Evolutionary conservation across 306 rosid genomes (phyloP).

Genomic region (Cyamopsis tetragonoloba): DNA sequence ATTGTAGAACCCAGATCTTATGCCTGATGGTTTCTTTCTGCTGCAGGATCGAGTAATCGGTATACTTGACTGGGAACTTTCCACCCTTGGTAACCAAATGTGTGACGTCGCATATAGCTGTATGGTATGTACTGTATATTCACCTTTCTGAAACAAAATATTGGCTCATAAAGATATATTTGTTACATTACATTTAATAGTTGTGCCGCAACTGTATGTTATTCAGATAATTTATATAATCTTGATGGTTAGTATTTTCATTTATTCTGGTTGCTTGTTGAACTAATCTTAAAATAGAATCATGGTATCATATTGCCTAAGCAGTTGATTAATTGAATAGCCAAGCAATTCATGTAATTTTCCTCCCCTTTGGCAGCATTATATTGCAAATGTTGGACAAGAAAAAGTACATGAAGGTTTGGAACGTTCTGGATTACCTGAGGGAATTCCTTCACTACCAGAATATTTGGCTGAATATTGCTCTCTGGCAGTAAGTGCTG

Average conservation of each 20-base stretch:
- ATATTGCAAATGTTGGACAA: conserved; percentile 39
- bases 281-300: background rate
- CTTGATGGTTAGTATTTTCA: conserved; percentile 5
- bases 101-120: conserved; percentile 80
- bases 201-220: conserved; percentile 7
- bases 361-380: conserved; percentile 52
- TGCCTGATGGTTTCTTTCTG: conserved; percentile 25
- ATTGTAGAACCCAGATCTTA: conserved; percentile 20
- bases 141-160: conserved; percentile 9
- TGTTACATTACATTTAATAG: background rate
- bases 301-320: background rate
- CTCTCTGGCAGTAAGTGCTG: conserved; percentile 60
- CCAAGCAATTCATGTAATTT: conserved; percentile 12
- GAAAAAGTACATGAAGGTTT: conserved; percentile 48
- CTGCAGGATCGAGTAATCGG: conserved; percentile 96
- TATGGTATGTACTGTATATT: conserved; percentile 50
- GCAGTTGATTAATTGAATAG: background rate
- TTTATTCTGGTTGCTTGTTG: background rate
- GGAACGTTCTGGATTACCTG: conserved; percentile 56
- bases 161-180: background rate
- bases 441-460: conserved; percentile 79
- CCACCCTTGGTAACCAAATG: conserved; percentile 98
- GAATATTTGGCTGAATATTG: conserved; percentile 88
- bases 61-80: conserved; percentile 95
- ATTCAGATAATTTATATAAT: conserved; percentile 1